A percentile compares a stretch with the other conserved stretches of the same genome.
Evolutionary conservation across 2,329 filamentous ascomycete species (phyloP).

Genomic region (Ceratocystis harringtonii): DNA sequence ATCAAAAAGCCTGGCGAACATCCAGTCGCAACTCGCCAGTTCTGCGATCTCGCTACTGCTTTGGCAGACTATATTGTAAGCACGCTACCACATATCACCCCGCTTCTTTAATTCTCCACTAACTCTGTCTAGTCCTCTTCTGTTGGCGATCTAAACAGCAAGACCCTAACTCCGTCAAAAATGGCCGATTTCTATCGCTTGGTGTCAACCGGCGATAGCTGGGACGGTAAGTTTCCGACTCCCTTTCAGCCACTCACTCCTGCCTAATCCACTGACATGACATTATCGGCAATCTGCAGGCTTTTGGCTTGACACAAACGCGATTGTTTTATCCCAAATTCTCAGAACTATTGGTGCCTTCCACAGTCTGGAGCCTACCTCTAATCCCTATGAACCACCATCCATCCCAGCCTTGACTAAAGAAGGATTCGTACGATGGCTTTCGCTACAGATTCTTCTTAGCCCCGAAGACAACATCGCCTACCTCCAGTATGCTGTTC

Average conservation of each 20-base stretch:
- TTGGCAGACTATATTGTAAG: slow-evolving; percentile 16
- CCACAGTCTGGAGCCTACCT: slow-evolving; percentile 66
- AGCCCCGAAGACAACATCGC: slow-evolving; percentile 77
- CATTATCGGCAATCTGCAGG: slow-evolving; percentile 27
- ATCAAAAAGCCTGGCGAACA: slow-evolving; percentile 10
- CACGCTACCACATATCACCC: neutral
- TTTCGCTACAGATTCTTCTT: slow-evolving; percentile 77
- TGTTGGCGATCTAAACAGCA: slow-evolving; percentile 41
- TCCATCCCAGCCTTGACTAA: slow-evolving; percentile 69
- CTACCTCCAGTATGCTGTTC: slow-evolving; percentile 67
- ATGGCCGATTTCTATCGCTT: slow-evolving; percentile 62
- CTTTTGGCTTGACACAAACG: slow-evolving; percentile 63
- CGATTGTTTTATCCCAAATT: slow-evolving; percentile 70
- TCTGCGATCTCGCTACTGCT: slow-evolving; percentile 12
- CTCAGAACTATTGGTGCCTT: slow-evolving; percentile 85
- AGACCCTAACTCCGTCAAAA: slow-evolving; percentile 48
- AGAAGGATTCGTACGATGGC: slow-evolving; percentile 82
- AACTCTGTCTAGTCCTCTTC: slow-evolving; percentile 33
- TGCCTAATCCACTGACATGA: slow-evolving; percentile 1
- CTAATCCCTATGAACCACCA: slow-evolving; percentile 58
- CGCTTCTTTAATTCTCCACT: neutral
- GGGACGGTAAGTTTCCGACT: slow-evolving; percentile 39
- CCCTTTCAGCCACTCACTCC: neutral
- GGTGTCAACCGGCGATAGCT: slow-evolving; percentile 50
- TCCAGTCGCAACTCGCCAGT: slow-evolving; percentile 10